Conservation (phyloP, 2,329 filamentous ascomycete genomes). For the Sclerotinia trifoliorum region DNA sequence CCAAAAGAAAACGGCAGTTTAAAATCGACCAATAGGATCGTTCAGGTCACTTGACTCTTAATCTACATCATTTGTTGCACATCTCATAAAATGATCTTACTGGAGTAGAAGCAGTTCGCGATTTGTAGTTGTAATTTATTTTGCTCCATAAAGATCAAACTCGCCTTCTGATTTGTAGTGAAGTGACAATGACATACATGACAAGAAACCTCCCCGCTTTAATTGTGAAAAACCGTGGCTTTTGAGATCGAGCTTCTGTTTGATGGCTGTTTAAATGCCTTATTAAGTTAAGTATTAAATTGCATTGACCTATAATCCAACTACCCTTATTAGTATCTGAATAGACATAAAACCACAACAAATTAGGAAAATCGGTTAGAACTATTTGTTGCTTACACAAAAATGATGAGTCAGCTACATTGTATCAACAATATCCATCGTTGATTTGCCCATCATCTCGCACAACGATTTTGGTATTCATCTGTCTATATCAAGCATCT, state of each 20-base stretch:
- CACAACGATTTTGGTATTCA: background rate
- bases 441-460: too few species aligned
- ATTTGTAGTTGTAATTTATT: background rate
- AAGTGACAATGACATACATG: background rate
- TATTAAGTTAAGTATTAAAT: background rate
- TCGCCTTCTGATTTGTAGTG: background rate
- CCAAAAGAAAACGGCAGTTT: background rate
- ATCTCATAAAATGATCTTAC: conserved; percentile 1
- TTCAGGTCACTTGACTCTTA: background rate
- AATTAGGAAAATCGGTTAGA: background rate
- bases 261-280: too few species aligned
- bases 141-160: background rate
- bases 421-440: background rate
- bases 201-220: too few species aligned
- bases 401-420: too few species aligned
- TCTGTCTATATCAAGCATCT: background rate
- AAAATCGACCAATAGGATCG: background rate
- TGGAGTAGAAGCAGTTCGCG: background rate
- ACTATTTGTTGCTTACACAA: background rate
- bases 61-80: background rate
- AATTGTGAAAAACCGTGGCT: too few species aligned
- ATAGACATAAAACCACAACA: background rate
- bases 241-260: too few species aligned
- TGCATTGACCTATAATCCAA: background rate
- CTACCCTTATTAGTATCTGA: background rate